Evolutionary conservation across 768 basidiomycete genomes (phyloP).

Genomic region (Boletus rufocinnamomeus): DNA sequence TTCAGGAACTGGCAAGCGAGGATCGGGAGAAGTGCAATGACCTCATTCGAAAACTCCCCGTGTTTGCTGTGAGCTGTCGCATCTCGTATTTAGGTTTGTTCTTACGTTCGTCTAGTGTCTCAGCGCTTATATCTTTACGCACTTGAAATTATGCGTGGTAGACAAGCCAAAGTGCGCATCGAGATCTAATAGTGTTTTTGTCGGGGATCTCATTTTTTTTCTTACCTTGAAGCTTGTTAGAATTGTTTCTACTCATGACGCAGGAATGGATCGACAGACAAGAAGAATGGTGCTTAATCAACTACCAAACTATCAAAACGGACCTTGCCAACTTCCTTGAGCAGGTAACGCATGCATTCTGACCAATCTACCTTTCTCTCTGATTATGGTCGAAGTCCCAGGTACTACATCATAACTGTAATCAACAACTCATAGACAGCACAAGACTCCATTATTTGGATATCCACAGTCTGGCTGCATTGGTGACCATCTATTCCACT

Average conservation of each 20-base stretch:
- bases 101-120: conserved; percentile 18
- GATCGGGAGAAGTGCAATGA: conserved; percentile 22
- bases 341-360: conserved; percentile 5
- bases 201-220: background rate
- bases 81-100: background rate
- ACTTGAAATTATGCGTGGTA: conserved; percentile 26
- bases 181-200: background rate
- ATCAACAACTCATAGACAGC: conserved; percentile 14
- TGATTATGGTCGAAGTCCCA: conserved; percentile 16
- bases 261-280: conserved; percentile 22
- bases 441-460: conserved; percentile 23
- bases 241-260: conserved; percentile 16
- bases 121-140: conserved; percentile 27
- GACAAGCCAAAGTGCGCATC: conserved; percentile 19
- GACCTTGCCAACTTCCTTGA: conserved; percentile 15
- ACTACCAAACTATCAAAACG: conserved; percentile 23
- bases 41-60: conserved; percentile 20
- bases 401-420: conserved; percentile 23
- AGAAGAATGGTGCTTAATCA: conserved; percentile 29
- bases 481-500: conserved; percentile 23
- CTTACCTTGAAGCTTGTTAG: conserved; percentile 16
- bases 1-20: conserved; percentile 10
- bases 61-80: conserved; percentile 22
- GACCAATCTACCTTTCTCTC: background rate
- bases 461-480: conserved; percentile 26